Base-by-base conservation (phyloP, 257 asterid genomes). In the Rauvolfia tetraphylla region DNA sequence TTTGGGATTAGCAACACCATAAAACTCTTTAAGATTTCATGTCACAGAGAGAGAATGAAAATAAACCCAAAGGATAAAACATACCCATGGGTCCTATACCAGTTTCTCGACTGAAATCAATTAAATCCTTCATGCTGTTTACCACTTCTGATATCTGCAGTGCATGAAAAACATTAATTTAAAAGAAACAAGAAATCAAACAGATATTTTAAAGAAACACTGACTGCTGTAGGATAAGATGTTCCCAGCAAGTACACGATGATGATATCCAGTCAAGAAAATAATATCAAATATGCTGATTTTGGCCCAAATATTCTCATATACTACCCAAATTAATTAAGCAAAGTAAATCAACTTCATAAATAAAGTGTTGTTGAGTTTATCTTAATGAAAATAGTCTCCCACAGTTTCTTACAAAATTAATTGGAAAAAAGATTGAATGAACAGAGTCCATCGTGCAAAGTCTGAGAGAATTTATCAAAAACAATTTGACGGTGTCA, bases 101-200 rank as follows among this genome's bases (percentile, higher is more conserved):
- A 77, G 94, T 90, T 81, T 93, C 96, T 71, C 95, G 89, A 86
- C 99, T 91, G 78, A 88, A 95, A 76, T 95, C 98, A 61, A 95
- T 93, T 72, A 95, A 91, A 91, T 95, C 99, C 84, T 95, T 95
- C 99, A 95, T 95, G 92, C 99, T 95, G 87, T 95, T 95, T 74
- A 95, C 99, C 82, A 95, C 99, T 84, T 95, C 98, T 15, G 99
- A 95, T 87, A 95, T 95, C 99, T 95, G 92, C 90, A 88, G 80
- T 48, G 41, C 71, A 62, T 67, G 71, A 76, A 25, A 53, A 27
- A 72, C 22, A 25, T 15, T 44, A 69, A 69, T 13, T 23, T 13
- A 13, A 46, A 3, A 69, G n/a, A 25, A 49, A 20, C 3, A 62
- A 61, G n/a, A 25, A 7, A 70, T 34, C 29, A 53, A 41, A 14